phyloP scores from a whole-genome alignment of 2,329 filamentous ascomycete genomes.

The Helminthosporium solani region DNA sequence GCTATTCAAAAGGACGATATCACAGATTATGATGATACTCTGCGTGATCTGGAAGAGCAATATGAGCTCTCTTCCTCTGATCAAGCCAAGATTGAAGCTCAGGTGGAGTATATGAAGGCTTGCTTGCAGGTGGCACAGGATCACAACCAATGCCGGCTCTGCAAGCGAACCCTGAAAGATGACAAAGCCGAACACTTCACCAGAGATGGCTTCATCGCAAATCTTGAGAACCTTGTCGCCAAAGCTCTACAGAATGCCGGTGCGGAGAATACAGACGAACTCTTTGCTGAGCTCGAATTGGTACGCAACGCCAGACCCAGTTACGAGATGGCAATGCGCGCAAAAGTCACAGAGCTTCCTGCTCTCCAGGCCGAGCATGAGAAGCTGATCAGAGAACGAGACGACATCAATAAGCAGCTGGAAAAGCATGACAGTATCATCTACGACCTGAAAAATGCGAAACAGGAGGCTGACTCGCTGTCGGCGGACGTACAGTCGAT shows the following conservation, averaged over 20 bases:
- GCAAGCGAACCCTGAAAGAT: conserved; percentile 65
- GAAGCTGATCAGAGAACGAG: conserved; percentile 46
- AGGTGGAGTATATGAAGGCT: conserved; percentile 70
- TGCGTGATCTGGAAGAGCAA: conserved; percentile 53
- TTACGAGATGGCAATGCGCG: conserved; percentile 72
- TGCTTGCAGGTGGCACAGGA: conserved; percentile 66
- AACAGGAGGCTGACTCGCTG: conserved; percentile 73
- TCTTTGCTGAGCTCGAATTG: conserved; percentile 60
- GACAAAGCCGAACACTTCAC: conserved; percentile 56
- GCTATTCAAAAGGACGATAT: conserved; percentile 43
- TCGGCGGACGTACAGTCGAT: conserved; percentile 76
- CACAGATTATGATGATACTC: conserved; percentile 52
- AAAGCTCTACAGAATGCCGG: conserved; percentile 57
- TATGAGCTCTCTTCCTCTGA: conserved; percentile 61
- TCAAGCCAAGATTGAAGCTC: conserved; percentile 65
- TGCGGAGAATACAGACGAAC: conserved; percentile 62
- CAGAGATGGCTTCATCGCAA: conserved; percentile 60
- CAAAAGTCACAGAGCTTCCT: conserved; percentile 70
- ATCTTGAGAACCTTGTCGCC: conserved; percentile 60
- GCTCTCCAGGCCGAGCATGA: conserved; percentile 64
- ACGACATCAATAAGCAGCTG: conserved; percentile 42
- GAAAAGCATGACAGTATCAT: conserved; percentile 69
- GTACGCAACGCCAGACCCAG: conserved; percentile 58
- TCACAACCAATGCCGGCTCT: conserved; percentile 75
- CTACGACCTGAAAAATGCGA: conserved; percentile 61